Evolutionary conservation across 2,329 filamentous ascomycete genomes (phyloP).

Genomic region (Alternaria sp.): DNA sequence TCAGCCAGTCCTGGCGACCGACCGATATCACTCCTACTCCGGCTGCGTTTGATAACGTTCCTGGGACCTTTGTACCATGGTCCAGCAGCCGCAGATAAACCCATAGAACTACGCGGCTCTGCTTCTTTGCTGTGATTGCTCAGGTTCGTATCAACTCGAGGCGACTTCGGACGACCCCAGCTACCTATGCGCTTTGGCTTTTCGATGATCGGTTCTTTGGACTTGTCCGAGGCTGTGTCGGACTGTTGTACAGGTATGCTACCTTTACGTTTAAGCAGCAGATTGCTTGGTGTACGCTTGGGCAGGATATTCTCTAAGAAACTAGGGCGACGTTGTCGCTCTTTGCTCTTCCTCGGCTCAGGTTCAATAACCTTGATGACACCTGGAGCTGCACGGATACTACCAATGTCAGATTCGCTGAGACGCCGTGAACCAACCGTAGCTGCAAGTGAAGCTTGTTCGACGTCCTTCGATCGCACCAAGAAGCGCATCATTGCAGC

Average conservation of each 20-base stretch:
- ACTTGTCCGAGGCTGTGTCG: constrained; percentile 37
- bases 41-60: constrained; percentile 58
- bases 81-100: constrained; percentile 42
- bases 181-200: constrained; percentile 54
- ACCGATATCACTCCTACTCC: constrained; percentile 67
- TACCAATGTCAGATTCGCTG: constrained; percentile 70
- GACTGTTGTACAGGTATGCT: constrained; percentile 46
- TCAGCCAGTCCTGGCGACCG: constrained; percentile 58
- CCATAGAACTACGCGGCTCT: constrained; percentile 59
- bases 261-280: constrained; percentile 59
- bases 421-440: constrained; percentile 75
- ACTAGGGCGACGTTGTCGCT: constrained; percentile 60
- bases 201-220: constrained; percentile 43
- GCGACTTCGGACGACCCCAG: constrained; percentile 54
- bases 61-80: constrained; percentile 52
- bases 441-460: constrained; percentile 66
- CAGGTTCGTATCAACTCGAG: constrained; percentile 51
- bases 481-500: constrained; percentile 64
- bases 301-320: constrained; percentile 59
- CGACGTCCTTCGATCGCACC: constrained; percentile 60
- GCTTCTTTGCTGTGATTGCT: constrained; percentile 62
- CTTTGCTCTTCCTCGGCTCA: constrained; percentile 51
- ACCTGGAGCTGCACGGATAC: constrained; percentile 65
- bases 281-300: constrained; percentile 54
- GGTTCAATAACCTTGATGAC: constrained; percentile 69